Base-by-base conservation (phyloP, 176 grass and related monocot genomes). In the Musa schizocarpa region DNA sequence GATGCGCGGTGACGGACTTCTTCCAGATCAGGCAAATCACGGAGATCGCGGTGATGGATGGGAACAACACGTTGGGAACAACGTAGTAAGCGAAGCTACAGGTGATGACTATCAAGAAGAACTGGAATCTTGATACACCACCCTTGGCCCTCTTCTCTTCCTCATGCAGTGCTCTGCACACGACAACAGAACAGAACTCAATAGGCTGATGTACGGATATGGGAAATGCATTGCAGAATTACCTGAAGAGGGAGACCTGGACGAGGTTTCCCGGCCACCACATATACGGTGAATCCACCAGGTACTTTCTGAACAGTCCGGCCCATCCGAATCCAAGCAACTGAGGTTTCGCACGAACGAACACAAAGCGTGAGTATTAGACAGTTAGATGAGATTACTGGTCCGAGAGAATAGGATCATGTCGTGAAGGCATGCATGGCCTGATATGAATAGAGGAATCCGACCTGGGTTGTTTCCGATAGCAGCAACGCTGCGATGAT, bases 241-340 rank as follows among this genome's bases (percentile, higher is more conserved):
- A 88, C 92, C 89, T 87, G 77, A 87, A 96, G 66, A 92, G 86
- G n/a, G 92, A 96, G 66, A 96, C 89, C 20, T 92, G 84, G 2
- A 96, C 88, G 10, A 96, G 53, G 77, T 85, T 96, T 29, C 64
- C 20, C 29, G 92, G 92, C 86, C 92, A 96, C 92, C 92, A 92
- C 92, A 96, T 96, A 74, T 89, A 96, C 13, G 92, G 92, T 11
- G 89, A 92, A 56, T 96, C 89, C 69, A 96, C 92, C 9, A 96
- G 81, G 20, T 86, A 87, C 29, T 77, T 89, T 26, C 88, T 79
- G 81, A 91, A 96, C 49, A 96, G 55, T 16, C 92, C 92, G 58
- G 92, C 92, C 88, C 88, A 96, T 8, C 92, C 92, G 53, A 89
- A 96, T 4, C 89, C 92, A 73, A 92, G 90, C 52, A 96, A 57